Evolutionary conservation across 345 rosid species (phyloP).

Genomic region (Nephelium lappaceum): DNA sequence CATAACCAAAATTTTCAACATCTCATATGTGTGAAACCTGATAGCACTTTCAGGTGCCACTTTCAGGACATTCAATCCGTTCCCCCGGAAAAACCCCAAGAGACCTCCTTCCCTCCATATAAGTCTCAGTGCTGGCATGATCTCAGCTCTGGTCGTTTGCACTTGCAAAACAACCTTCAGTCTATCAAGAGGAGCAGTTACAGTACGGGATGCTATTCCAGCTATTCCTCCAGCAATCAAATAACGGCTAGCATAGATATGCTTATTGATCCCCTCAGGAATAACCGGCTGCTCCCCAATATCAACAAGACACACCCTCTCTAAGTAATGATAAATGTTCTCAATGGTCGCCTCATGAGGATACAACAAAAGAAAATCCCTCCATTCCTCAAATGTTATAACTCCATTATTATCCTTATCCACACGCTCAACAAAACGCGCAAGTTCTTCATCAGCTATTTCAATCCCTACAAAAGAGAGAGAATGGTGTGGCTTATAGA

Average conservation of each 20-base stretch:
- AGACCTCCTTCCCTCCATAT: conserved; percentile 73
- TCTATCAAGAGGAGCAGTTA: conserved; percentile 90
- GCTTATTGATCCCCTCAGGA: conserved; percentile 83
- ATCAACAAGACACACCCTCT: conserved; percentile 85
- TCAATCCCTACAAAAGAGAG: conserved; percentile 63
- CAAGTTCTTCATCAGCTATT: conserved; percentile 87
- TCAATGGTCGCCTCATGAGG: conserved; percentile 97
- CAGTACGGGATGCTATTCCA: conserved; percentile 89
- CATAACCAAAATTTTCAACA: conserved; percentile 61
- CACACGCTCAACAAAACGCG: conserved; percentile 86
- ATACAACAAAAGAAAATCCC: conserved; percentile 85
- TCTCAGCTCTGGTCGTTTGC: conserved; percentile 59
- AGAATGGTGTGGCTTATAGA: conserved; percentile 59
- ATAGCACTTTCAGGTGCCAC: conserved; percentile 97
- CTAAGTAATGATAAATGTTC: conserved; percentile 84
- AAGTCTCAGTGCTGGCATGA: conserved; percentile 64
- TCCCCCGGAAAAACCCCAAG: conserved; percentile 74
- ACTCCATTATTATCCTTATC: conserved; percentile 91
- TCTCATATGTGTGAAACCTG: conserved; percentile 77
- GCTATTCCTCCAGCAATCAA: conserved; percentile 91
- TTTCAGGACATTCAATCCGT: conserved; percentile 80
- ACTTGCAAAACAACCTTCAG: conserved; percentile 84
- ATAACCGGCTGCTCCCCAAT: conserved; percentile 89
- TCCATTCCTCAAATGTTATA: conserved; percentile 92
- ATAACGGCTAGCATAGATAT: conserved; percentile 71